Base-by-base conservation (phyloP, 2,329 filamentous ascomycete genomes). In the Xylaria digitata region DNA sequence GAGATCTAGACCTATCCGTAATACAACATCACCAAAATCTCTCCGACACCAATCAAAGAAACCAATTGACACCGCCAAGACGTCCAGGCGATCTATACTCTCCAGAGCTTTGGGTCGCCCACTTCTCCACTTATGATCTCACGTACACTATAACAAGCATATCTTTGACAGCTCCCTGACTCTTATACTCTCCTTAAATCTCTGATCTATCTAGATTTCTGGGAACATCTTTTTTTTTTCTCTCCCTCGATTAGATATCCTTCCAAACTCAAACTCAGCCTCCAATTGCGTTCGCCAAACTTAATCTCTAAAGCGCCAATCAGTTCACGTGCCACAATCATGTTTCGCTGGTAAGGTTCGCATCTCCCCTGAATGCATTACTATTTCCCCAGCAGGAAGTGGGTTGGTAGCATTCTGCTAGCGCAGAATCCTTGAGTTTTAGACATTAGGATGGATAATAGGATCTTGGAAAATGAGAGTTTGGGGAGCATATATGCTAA, bases 261-360 rank as follows among this genome's bases (percentile, higher is more conserved):
- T 56, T 55, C 37, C 46, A 48, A 61, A 59, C 58, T 67, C 57
- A 52, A 53, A 53, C 21, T 26, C 11, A 19, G 17, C 15, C 13
- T 19, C 19, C 15, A 26, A 57, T 43, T 52, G 21, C 46, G 40
- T 15, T 19, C 42, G 9, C 61, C 43, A 37, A 69, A 63, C 65
- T 65, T 57, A 50, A 61, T 61, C 52, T 63, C 8, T 65, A 60
- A 65, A 54, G n/a, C 46, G 6, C 32, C 32, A 54, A 9, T 42
- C 59, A 21, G 30, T 57, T 55, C 63, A 66, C 62, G 54, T 45
- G 64, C 60, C 67, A 61, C 63, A 72, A 72, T 60, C 65, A 76
- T 77, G 75, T 67, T 77, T 70, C 74, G 72, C 73, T 76, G 74
- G 75, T 77, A 75, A 70, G 73, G 68, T 37, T 53, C 37, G 48